Evolutionary conservation across 176 grass and related monocot genomes (phyloP), one percentile per base, ranked within the genome.

Genomic region (Bonia amplexicaulis): DNA sequence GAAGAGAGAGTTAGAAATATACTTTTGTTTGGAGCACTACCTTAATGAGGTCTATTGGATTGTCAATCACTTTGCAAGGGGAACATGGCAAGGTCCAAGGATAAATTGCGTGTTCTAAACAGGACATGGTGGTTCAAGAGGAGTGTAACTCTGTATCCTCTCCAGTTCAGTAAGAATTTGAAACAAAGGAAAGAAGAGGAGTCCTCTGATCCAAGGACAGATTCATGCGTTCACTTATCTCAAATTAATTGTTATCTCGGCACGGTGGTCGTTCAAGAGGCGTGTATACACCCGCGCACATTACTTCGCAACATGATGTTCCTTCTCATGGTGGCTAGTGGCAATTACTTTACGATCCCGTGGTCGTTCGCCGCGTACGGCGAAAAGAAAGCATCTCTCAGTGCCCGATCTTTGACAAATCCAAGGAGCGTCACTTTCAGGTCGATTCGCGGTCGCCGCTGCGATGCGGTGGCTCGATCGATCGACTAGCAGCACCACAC

Each of bases 391-490:
- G 15, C 46, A 7, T 16, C 46, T 37, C n/a, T 8, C 35, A 37
- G 51, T 20, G 26, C 3, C 13, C 19, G 41, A 31, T 20, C 76
- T 72, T 86, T 66, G 77, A 86, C 85, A 60, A 66, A 78, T 51
- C 19, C 1, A 52, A 51, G 85, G 4, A 2, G 52, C 6, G 57
- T 73, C 85, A 0, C 77, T 53, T 3, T 73, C 57, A 73, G 3
- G 45, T 2, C 33, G 68, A 86, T 86, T 59, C 55, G 55, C 44
- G 77, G 57, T 33, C 29, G 47, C 40, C 29, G 47, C 40, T 31
- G 53, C 67, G 45, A 80, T 52, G 76, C 68, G 77, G 68, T 52
- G 85, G 49, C 69, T 52, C 58, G 58, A 61, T 40, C 58, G 58
- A 61, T 40, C 57, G 66, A 42, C 1, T 2, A 4, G 73, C 66